These are phyloP conservation scores for Monilinia laxa DNA, from an alignment of 2,329 filamentous ascomycete species.

Conservation along the genomic window DNA sequence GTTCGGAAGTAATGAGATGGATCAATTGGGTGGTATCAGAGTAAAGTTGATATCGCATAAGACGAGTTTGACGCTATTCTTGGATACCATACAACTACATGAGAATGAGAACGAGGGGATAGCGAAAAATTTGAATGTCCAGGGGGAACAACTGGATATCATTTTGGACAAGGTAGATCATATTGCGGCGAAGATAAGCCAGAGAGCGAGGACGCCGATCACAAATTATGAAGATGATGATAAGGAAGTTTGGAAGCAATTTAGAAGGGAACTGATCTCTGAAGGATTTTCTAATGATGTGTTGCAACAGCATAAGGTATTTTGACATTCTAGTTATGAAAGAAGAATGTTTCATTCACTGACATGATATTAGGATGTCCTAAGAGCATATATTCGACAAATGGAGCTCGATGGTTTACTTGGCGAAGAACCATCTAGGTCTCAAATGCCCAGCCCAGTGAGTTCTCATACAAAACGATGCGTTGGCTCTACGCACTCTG, in stretches of 20 bases:
- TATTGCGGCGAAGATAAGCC: conserved; percentile 54
- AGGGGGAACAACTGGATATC: conserved; percentile 46
- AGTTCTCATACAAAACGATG: conserved; percentile 33
- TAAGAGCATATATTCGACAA: conserved; percentile 61
- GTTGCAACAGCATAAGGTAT: conserved; percentile 57
- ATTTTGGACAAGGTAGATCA: conserved; percentile 62
- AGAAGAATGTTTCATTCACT: conserved; percentile 23
- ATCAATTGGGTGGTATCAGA: conserved; percentile 37
- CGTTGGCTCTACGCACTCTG: conserved; percentile 29
- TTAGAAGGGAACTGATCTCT: conserved; percentile 56
- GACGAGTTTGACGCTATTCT: conserved; percentile 54
- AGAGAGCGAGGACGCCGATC: conserved; percentile 42
- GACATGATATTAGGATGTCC: conserved; percentile 49
- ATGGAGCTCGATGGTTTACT: conserved; percentile 57
- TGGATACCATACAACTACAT: conserved; percentile 57
- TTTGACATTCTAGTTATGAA: background rate
- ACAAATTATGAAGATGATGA: conserved; percentile 45
- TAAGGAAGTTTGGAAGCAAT: conserved; percentile 57
- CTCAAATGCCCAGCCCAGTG: conserved; percentile 35
- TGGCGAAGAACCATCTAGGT: conserved; percentile 45
- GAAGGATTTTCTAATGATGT: conserved; percentile 59
- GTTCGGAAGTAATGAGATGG: conserved; percentile 39
- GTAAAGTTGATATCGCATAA: conserved; percentile 53
- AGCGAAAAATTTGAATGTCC: conserved; percentile 35
- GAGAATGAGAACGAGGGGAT: conserved; percentile 48